Base-by-base conservation (phyloP, 257 asterid species). In the Sherardia arvensis region DNA sequence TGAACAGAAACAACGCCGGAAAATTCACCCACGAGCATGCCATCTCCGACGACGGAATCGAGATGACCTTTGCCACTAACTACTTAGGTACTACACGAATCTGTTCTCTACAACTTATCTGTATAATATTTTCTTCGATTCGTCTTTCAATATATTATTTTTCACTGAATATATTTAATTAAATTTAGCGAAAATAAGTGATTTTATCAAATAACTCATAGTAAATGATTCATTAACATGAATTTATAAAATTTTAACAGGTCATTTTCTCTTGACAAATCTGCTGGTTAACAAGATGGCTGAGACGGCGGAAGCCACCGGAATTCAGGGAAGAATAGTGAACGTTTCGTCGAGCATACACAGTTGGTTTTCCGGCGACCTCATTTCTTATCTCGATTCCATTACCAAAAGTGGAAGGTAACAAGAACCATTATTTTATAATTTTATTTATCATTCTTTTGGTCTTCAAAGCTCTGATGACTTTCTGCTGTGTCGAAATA, bases 11-110 rank as follows among this genome's bases (percentile, higher is more conserved):
- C 69, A 92, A 92, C 70, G 99, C 99, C 21, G 99, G 97, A 28
- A 92, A 84, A 77, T 89, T 92, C 80, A 80, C 96, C 20, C 85
- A 85, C 55, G 82, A 79, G 64, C 93, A 89, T 57, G 84, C 85
- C 49, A 67, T 84, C 62, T 85, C 99, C 2, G 99, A 89, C 75
- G 99, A 89, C 56, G 97, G 96, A 69, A 71, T 92, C 60, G 99
- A 92, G 89, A 86, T 92, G 96, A 87, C 99, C 1, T 92, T 92
- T 64, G 99, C 97, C 20, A 89, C 99, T 1, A 89, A 92, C 76
- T 83, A 89, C 64, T 79, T 89, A 72, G 99, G 97, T 87, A 80
- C n/a, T n/a, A n/a, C n/a, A n/a, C n/a, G n/a, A n/a, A n/a, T n/a
- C n/a, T n/a, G n/a, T n/a, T n/a, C n/a, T n/a, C n/a, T n/a, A n/a